Percentiles rank a stretch among this genome's conserved stretches.
phyloP scores from a whole-genome alignment of 2,329 filamentous ascomycete genomes.

The Diaporthe sp. region DNA sequence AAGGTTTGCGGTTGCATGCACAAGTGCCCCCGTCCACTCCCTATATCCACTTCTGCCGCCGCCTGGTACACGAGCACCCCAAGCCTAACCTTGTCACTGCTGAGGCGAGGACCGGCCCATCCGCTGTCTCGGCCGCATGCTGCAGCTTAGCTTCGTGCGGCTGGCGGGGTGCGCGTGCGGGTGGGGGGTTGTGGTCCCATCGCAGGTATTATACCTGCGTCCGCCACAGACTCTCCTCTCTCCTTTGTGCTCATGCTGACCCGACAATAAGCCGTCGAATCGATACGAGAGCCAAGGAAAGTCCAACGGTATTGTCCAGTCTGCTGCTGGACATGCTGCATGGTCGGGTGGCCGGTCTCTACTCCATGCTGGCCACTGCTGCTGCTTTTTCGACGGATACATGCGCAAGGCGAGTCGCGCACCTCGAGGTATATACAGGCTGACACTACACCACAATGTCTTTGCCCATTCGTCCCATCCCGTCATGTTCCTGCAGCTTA shows the following conservation, averaged over 20 bases:
- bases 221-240: not conserved
- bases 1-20: not conserved
- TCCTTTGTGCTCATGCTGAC: not conserved
- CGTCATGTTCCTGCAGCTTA: conserved; percentile 25
- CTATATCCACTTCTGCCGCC: conserved; percentile 13
- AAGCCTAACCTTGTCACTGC: not conserved
- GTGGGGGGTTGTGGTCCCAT: not conserved
- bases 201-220: not conserved
- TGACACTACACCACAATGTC: conserved; percentile 3
- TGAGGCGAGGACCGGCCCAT: conserved; percentile 26
- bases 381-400: not conserved
- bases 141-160: conserved; percentile 23
- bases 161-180: not conserved
- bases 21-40: not conserved
- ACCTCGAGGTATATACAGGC: not conserved
- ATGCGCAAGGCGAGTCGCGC: not conserved
- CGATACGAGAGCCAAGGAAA: not conserved
- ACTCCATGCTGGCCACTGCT: not conserved
- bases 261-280: not conserved
- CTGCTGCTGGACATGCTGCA: not conserved
- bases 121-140: conserved; percentile 33
- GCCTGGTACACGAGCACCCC: not conserved
- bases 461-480: not conserved
- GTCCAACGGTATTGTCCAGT: not conserved
- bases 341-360: not conserved